Conservation (phyloP, 2,329 filamentous ascomycete species). For the Alternaria tenuissima region DNA sequence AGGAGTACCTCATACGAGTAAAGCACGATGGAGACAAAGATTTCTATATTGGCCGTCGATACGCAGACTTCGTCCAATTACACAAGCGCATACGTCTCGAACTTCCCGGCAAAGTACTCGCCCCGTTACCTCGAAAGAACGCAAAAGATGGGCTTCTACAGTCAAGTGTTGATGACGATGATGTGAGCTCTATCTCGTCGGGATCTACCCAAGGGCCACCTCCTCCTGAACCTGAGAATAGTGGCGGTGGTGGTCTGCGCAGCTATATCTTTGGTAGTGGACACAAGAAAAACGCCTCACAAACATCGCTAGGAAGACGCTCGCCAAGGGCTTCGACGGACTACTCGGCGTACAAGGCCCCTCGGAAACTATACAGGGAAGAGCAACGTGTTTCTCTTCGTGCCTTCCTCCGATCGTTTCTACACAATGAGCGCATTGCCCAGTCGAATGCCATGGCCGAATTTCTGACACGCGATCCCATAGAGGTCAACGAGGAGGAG, state of each 20-base stretch:
- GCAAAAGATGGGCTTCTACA: conserved; percentile 74
- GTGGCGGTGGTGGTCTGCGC: conserved; percentile 53
- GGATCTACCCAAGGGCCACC: conserved; percentile 71
- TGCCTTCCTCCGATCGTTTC: conserved; percentile 84
- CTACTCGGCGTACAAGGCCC: conserved; percentile 40
- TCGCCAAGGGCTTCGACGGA: conserved; percentile 48
- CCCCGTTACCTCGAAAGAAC: conserved; percentile 89
- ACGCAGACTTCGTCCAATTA: conserved; percentile 84
- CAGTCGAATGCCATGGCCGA: conserved; percentile 83
- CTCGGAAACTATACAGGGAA: conserved; percentile 79
- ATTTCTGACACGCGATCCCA: conserved; percentile 78
- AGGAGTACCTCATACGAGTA: conserved; percentile 91
- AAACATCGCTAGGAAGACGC: conserved; percentile 47
- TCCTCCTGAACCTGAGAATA: conserved; percentile 47
- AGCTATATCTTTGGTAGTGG: conserved; percentile 53
- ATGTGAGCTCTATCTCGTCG: conserved; percentile 82
- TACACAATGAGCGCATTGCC: conserved; percentile 85
- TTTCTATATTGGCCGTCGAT: conserved; percentile 82
- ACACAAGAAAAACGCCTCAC: conserved; percentile 54
- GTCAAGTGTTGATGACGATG: conserved; percentile 68
- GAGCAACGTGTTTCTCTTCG: conserved; percentile 89
- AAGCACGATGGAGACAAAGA: conserved; percentile 79
- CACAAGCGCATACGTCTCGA: conserved; percentile 83
- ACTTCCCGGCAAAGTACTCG: conserved; percentile 87
- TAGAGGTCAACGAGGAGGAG: conserved; percentile 82